phyloP scores from a whole-genome alignment of 1,139 yeast species.

The Diutina pseudorugosa region DNA sequence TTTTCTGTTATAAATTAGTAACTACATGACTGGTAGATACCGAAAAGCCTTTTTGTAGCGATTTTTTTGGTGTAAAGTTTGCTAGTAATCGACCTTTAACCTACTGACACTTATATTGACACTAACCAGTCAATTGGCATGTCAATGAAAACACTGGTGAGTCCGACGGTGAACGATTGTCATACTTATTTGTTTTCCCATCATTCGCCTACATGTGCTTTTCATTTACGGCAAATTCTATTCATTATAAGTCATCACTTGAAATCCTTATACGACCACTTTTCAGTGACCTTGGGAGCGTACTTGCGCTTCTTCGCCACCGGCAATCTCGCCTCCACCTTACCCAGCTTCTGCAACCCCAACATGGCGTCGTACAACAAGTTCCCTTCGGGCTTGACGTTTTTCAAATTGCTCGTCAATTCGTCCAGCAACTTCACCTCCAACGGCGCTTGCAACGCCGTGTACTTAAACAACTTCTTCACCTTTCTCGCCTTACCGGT shows the following conservation, averaged over 20 bases:
- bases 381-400: constrained; percentile 85
- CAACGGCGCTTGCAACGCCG: constrained; percentile 36
- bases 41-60: no score
- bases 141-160: no score
- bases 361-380: constrained; percentile 73
- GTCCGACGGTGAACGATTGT: no score
- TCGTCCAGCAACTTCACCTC: constrained; percentile 89
- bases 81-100: no score
- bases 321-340: constrained; percentile 72
- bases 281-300: constrained; percentile 22
- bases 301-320: constrained; percentile 55
- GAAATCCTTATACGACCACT: constrained; percentile 82
- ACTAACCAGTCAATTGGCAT: no score
- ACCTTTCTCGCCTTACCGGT: constrained; percentile 11
- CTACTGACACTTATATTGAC: no score
- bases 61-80: no score
- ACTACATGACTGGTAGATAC: no score
- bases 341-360: constrained; percentile 72
- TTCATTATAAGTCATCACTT: constrained; percentile 23
- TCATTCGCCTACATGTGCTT: no score
- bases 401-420: constrained; percentile 71
- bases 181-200: no score
- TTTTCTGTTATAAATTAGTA: no score
- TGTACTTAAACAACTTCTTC: not conserved
- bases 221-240: not conserved